Base-by-base conservation (phyloP, 2,329 filamentous ascomycete species). In the Aureobasidium sp. region DNA sequence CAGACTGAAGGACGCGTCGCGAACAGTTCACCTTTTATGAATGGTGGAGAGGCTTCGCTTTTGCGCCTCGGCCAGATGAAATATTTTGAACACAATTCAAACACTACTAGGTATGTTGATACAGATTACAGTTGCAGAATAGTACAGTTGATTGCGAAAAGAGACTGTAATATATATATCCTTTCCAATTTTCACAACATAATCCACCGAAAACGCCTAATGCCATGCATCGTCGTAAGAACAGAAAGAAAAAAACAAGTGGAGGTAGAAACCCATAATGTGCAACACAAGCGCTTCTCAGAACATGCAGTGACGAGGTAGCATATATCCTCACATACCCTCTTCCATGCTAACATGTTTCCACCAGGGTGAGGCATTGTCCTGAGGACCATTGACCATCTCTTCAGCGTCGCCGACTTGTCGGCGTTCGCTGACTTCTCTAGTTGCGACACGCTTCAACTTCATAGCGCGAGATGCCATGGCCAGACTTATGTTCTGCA, bases 361-460 rank as follows among this genome's bases (percentile, higher is more conserved):
- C 78, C 78, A 80, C 78, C 78, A 79, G 6, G 70, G 69, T 44
- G 59, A 54, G 39, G 37, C 66, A 57, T 65, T 66, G 9, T 66
- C 65, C 32, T 68, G 64, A 57, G 67, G 66, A 61, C 48, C 62
- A 69, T 89, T 86, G 68, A 93, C 81, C 79, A 91, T 82, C 71
- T 85, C 85, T 76, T 90, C 90, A 61, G 87, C 87, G 77, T 97
- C 92, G 65, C 91, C 92, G 61, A 96, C 92, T 77, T 97, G 92
- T 75, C 89, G 88, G 66, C 92, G 82, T 77, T 93, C 90, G 63
- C 89, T 90, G 63, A 97, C 82, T 76, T 96, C 92, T 65, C 84
- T 60, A 63, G 64, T 55, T 83, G 85, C 67, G 90, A 82, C 70
- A 86, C 66, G 47, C 65, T 65, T 87, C 72, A 91, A 85, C 70